Conservation (phyloP, 768 basidiomycete species). For the Guyanaporus albipodus region DNA sequence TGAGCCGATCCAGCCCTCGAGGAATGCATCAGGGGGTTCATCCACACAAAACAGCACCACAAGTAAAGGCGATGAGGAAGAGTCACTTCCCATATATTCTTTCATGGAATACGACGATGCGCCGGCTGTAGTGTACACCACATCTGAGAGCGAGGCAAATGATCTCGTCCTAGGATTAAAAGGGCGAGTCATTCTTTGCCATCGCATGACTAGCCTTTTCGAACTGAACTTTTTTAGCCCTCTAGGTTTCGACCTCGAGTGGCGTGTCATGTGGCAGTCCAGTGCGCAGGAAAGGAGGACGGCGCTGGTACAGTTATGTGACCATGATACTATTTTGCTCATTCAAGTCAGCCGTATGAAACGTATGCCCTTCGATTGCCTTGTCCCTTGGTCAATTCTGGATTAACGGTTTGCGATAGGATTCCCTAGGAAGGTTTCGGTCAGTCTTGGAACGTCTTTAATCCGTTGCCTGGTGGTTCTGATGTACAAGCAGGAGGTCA, state of each 20-base stretch:
- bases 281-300: constrained; percentile 34
- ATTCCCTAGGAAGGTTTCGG: constrained; percentile 43
- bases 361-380: constrained; percentile 26
- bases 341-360: constrained; percentile 48
- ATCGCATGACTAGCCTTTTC: background rate
- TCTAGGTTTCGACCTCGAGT: constrained; percentile 51
- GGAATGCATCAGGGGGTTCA: constrained; percentile 1
- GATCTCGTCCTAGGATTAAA: constrained; percentile 35
- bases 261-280: constrained; percentile 37
- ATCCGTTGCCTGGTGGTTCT: background rate
- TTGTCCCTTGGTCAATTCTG: background rate
- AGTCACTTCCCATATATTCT: constrained; percentile 33
- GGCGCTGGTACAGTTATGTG: constrained; percentile 46
- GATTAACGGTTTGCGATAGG: constrained; percentile 22
- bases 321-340: constrained; percentile 40
- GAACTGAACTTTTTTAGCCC: constrained; percentile 30
- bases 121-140: constrained; percentile 39
- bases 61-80: background rate
- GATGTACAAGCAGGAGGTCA: constrained; percentile 35
- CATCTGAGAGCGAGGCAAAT: constrained; percentile 40
- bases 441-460: constrained; percentile 11
- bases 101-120: constrained; percentile 31
- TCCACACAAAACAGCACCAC: constrained; percentile 1
- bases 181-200: constrained; percentile 28
- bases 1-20: background rate